Base-by-base conservation (phyloP, 352 stramenopile species). In the Phytophthora pistaciae region DNA sequence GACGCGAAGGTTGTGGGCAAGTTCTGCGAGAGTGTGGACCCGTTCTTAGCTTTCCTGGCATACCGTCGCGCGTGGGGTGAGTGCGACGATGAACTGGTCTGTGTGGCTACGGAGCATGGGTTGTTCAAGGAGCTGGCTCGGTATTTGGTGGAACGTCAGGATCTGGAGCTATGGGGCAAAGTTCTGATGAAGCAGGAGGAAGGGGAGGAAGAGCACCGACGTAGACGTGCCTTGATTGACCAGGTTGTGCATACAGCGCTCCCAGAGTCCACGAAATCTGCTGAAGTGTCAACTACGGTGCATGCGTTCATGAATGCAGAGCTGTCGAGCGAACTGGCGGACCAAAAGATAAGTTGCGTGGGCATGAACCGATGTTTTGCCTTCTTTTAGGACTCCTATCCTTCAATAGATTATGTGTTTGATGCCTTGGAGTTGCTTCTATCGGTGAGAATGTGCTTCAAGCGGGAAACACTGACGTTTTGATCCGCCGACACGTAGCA, bases 301-400 rank as follows among this genome's bases (percentile, higher is more conserved):
- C 99, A 99, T 80, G 98, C 98, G 29, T 99, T 99, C 84, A 99
- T 99, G 97, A 98, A 98, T 63, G 98, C 98, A 16, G 97, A 99
- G 64, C 80, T 99, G 61, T 97, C 97, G 62, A 95, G 95, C 70
- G 97, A 99, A 74, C 78, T 99, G 44, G 99, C 99, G 62, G 97
- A 98, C 74, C 85, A 63, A 53, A 53, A 40, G 8, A 10, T 63
- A 8, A 63, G 16, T 23, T 63, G 56, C 10, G 56, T 63, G 16
- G 56, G 56, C 38, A 54, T 63, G 56, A 54, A 54, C 18, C 56
- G 56, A n/a, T 63, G 56, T 10, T 63, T 63, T 40, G 14, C 38
- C 16, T 54, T 63, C 38, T 54, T 63, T 40, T 63, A 63, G 42
- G 16, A 23, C 13, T 23, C 13, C 38, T 44, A 44, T 5, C 38